Percentiles rank a stretch among this genome's conserved stretches.
phyloP scores from a whole-genome alignment of 75 land plant genomes.

The Gnetum montanum region DNA sequence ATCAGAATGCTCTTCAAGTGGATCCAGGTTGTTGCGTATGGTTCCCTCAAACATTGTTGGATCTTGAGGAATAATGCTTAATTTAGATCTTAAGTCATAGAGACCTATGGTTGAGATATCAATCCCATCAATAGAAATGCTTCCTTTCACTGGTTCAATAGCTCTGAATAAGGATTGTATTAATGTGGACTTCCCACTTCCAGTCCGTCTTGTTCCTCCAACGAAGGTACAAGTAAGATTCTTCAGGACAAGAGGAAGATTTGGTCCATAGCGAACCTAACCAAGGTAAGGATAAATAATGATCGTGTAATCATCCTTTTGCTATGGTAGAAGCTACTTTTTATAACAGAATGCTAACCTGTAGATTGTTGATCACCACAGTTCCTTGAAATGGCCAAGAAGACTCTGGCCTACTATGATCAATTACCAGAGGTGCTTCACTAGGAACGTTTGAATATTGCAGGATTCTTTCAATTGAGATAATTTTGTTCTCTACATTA shows the following conservation, averaged over 20 bases:
- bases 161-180: constrained; percentile 80
- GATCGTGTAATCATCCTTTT: no score
- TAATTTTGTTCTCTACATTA: constrained; percentile 90
- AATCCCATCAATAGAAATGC: constrained; percentile 57
- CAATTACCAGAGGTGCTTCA: constrained; percentile 69
- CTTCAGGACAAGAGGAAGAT: no score
- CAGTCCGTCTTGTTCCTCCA: constrained; percentile 81
- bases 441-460: constrained; percentile 76
- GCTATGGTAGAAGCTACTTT: no score
- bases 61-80: constrained; percentile 83
- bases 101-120: constrained; percentile 75
- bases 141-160: constrained; percentile 63
- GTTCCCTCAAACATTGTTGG: constrained; percentile 78
- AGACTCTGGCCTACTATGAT: constrained; percentile 53
- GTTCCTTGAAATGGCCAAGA: constrained; percentile 70
- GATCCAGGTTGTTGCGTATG: constrained; percentile 69
- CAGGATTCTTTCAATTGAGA: constrained; percentile 91
- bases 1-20: constrained; percentile 63
- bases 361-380: constrained; percentile 44
- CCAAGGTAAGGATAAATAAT: no score
- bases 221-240: no score
- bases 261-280: no score
- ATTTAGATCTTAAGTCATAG: constrained; percentile 65
- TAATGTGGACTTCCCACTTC: constrained; percentile 90
- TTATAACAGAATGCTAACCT: no score